A percentile compares a stretch with the other conserved stretches of the same genome.
Conservation (phyloP, 2,329 filamentous ascomycete genomes). For the Curvularia verruculosa region DNA sequence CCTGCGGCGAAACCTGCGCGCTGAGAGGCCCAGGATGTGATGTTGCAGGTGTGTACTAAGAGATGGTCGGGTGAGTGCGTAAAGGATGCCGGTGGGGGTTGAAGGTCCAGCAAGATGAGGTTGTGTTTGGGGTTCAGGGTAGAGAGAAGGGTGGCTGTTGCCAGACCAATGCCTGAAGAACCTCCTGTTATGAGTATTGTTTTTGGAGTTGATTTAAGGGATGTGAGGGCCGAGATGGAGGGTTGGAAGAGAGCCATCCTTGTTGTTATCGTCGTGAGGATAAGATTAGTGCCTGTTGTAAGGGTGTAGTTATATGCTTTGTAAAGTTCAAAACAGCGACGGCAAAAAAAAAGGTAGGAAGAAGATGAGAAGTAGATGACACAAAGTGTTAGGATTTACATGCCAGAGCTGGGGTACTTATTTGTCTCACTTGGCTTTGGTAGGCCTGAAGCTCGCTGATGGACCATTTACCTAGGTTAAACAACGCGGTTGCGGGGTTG, state of each 20-base stretch:
- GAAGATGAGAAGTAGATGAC: background rate
- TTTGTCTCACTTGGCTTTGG: background rate
- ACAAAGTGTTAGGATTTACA: background rate
- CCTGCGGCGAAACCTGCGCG: slow-evolving; percentile 53
- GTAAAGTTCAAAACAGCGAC: background rate
- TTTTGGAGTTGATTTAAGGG: slow-evolving; percentile 35
- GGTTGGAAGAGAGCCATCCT: slow-evolving; percentile 38
- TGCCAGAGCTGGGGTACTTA: background rate
- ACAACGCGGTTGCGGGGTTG: slow-evolving; percentile 17
- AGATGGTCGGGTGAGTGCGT: slow-evolving; percentile 33
- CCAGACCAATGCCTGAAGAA: slow-evolving; percentile 51
- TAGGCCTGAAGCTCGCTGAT: background rate
- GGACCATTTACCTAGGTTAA: slow-evolving; percentile 24
- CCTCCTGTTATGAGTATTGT: slow-evolving; percentile 51
- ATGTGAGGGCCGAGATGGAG: slow-evolving; percentile 21
- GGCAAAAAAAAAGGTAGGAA: no score
- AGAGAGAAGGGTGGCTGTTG: slow-evolving; percentile 50
- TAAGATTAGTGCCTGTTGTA: background rate
- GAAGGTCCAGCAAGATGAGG: slow-evolving; percentile 51
- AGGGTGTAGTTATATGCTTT: background rate
- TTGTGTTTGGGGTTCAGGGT: slow-evolving; percentile 49
- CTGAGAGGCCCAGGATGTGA: slow-evolving; percentile 55
- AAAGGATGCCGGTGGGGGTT: slow-evolving; percentile 44
- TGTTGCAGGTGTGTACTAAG: slow-evolving; percentile 52
- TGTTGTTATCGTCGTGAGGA: background rate